phyloP scores from a whole-genome alignment of 768 basidiomycete species.

The Postia placenta region DNA sequence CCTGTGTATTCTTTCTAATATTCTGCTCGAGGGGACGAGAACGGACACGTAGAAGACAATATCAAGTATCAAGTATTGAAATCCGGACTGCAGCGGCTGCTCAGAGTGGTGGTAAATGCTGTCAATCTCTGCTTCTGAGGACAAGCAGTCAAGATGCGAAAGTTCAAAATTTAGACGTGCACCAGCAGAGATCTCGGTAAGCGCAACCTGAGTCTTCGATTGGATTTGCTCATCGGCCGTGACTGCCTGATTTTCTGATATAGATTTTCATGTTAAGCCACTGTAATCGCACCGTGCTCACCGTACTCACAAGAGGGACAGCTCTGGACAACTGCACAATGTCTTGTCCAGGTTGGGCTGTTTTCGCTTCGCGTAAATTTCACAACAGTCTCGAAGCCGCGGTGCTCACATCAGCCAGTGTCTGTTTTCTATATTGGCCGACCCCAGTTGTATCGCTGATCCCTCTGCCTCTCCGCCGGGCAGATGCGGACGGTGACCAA shows the following conservation, averaged over 20 bases:
- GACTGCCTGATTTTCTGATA: neutral
- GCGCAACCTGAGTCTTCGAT: neutral
- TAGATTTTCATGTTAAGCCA: neutral
- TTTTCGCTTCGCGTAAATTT: neutral
- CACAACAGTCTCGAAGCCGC: neutral
- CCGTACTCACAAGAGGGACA: neutral
- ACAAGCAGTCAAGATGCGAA: too few relatives aligned
- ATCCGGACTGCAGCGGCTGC: too few relatives aligned
- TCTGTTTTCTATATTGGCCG: too few relatives aligned
- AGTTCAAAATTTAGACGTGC: neutral
- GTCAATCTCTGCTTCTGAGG: too few relatives aligned
- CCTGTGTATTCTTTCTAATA: neutral
- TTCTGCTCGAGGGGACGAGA: neutral
- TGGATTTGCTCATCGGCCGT: neutral
- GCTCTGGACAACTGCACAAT: neutral
- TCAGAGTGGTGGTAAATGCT: too few relatives aligned
- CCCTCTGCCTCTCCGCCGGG: too few relatives aligned
- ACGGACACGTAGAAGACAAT: conserved; percentile 1
- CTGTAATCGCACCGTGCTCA: neutral
- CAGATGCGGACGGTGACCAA: too few relatives aligned
- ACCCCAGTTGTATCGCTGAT: too few relatives aligned
- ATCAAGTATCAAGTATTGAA: too few relatives aligned
- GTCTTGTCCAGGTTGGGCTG: neutral
- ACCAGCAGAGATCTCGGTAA: neutral
- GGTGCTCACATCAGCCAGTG: neutral